These are phyloP conservation scores for Crepidotus variabilis DNA, from an alignment of 768 basidiomycete species.

Conservation along the genomic window DNA sequence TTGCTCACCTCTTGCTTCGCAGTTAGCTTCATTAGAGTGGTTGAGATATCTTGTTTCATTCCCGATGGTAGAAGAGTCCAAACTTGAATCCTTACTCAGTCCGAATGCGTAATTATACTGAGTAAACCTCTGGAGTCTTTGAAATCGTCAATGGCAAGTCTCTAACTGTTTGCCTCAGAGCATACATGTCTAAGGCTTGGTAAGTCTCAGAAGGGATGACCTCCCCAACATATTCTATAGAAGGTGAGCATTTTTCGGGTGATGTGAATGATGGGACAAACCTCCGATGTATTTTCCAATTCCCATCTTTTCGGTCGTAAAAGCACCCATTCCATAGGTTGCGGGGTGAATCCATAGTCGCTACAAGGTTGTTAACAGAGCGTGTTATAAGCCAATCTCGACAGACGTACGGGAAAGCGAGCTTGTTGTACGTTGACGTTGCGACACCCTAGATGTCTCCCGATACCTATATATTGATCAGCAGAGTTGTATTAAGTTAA, in stretches of 20 bases:
- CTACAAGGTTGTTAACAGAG: conserved; percentile 17
- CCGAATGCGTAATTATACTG: conserved; percentile 17
- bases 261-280: conserved; percentile 3
- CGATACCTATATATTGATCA: background rate
- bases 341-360: conserved; percentile 30
- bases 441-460: background rate
- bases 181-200: background rate
- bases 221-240: conserved; percentile 41
- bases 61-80: conserved; percentile 40
- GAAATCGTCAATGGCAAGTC: background rate
- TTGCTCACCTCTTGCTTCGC: conserved; percentile 6
- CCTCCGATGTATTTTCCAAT: conserved; percentile 21
- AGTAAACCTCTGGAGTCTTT: conserved; percentile 11
- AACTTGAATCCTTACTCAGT: background rate
- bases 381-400: background rate
- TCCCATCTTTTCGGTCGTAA: conserved; percentile 23
- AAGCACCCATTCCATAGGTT: conserved; percentile 42
- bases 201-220: conserved; percentile 2
- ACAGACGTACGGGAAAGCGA: background rate
- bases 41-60: conserved; percentile 46
- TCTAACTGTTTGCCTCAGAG: background rate
- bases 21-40: conserved; percentile 15
- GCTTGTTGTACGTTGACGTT: background rate
- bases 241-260: background rate
- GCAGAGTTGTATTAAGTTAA: background rate